These are phyloP conservation scores for Gonapodya prolifera DNA, from an alignment of 192 early-diverging fungal genomes.

Conservation along the genomic window DNA sequence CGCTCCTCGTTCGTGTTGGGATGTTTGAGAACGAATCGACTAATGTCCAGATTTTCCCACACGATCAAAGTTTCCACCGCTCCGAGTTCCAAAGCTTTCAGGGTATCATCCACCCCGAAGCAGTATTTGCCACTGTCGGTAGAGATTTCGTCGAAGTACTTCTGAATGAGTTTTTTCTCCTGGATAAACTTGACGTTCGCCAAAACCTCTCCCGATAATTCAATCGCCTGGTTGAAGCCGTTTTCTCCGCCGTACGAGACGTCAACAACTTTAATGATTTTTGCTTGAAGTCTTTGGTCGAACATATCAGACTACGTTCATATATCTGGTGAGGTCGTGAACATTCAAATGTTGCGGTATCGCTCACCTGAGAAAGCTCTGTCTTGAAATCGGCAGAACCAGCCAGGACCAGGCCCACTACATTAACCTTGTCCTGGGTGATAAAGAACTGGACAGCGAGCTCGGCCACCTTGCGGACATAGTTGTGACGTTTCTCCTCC, in stretches of 20 bases:
- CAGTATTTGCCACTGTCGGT: constrained; percentile 92
- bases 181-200: constrained; percentile 97
- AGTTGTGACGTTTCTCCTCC: constrained; percentile 98
- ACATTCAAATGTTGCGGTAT: too few species aligned
- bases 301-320: constrained; percentile 78
- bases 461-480: constrained; percentile 96
- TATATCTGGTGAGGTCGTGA: neutral
- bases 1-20: constrained; percentile 49
- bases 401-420: constrained; percentile 80
- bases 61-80: constrained; percentile 99
- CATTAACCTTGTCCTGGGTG: constrained; percentile 76
- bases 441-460: constrained; percentile 92
- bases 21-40: constrained; percentile 67
- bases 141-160: constrained; percentile 96
- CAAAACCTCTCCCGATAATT: constrained; percentile 77
- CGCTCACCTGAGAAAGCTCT: constrained; percentile 48
- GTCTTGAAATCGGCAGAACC: constrained; percentile 99
- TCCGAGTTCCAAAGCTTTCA: constrained; percentile 90
- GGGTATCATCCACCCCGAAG: constrained; percentile 90
- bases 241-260: constrained; percentile 99
- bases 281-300: constrained; percentile 77
- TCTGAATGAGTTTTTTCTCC: constrained; percentile 92
- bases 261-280: constrained; percentile 88
- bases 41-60: constrained; percentile 85
- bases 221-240: constrained; percentile 97